Conservation (phyloP, 257 asterid species). For the Eustoma russellianum region DNA sequence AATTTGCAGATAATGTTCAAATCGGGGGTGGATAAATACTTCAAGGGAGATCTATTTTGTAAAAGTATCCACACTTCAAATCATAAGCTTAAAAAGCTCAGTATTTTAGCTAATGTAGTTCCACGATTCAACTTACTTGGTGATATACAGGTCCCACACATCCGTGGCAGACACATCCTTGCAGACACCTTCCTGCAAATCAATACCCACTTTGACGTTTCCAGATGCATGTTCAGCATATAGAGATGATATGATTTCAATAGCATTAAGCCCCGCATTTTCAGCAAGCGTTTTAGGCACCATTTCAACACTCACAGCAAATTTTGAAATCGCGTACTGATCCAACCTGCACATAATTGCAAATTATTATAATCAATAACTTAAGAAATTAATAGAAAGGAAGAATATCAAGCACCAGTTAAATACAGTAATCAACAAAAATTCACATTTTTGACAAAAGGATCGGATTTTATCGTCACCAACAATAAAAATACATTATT, state of each 20-base stretch:
- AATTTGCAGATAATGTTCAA: no score
- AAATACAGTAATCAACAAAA: no score
- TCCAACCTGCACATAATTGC: conserved; percentile 56
- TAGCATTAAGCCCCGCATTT: conserved; percentile 95
- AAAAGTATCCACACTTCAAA: no score
- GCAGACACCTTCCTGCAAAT: conserved; percentile 76
- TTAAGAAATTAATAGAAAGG: no score
- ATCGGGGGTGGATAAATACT: no score
- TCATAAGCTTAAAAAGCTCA: no score
- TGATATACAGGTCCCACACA: conserved; percentile 77
- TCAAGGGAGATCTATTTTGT: no score
- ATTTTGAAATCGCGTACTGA: conserved; percentile 91
- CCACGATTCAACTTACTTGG: conserved; percentile 52
- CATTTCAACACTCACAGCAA: conserved; percentile 97
- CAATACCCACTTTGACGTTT: conserved; percentile 72
- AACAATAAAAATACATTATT: no score
- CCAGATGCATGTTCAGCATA: conserved; percentile 91
- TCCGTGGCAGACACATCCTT: conserved; percentile 50
- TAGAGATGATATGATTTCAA: conserved; percentile 81
- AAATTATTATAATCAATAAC: no score
- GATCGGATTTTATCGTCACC: no score
- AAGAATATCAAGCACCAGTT: no score
- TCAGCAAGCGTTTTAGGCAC: conserved; percentile 86
- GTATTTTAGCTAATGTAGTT: background rate
- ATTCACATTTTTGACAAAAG: no score